Base-by-base conservation (phyloP, 768 basidiomycete species). In the Phaeotremella fagi region DNA sequence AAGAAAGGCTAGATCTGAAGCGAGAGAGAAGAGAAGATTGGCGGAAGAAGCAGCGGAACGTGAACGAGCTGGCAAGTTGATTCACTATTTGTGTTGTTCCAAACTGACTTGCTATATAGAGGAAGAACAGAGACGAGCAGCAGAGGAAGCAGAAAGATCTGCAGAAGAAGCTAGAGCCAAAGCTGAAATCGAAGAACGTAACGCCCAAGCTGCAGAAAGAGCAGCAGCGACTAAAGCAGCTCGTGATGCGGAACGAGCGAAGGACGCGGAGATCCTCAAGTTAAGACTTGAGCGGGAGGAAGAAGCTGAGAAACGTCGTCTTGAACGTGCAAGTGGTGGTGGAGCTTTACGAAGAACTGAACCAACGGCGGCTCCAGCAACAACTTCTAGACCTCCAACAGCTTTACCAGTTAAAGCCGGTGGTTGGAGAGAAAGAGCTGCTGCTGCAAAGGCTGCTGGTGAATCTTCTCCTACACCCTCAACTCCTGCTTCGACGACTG, bases 371-470 rank as follows among this genome's bases (percentile, higher is more conserved):
- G 71, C 69, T 7, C 60, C 64, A 29, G 60, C 62, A 9, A 68
- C 76, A 4, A 12, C 38, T 41, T 7, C 38, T 9, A 70, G 75
- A 1, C 73, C 71, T 20, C 58, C 52, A 12, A 52, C 64, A 6
- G 27, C 56, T 3, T 29, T 53, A 41, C 38, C 51, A 15, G 59
- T 64, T 36, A 51, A 52, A 25, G 77, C 77, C 36, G 80, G 80
- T 12, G 79, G 79, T 20, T 88, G 86, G 86, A 78, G 86, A 51
- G 79, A 78, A 9, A 79, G 84, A 45, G 76, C 78, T 61, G 59
- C 72, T 16, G 77, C 75, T 26, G 77, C 64, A 45, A 20, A 20
- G 6, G 38, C 7, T 33, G 66, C 69, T 2, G 71, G 67, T 9
- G 68, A 59, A 14, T 57, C 59, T 18, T 53, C 72, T 33, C 52